A percentile compares a stretch with the other conserved stretches of the same genome.
Evolutionary conservation across 352 stramenopile species (phyloP).

Genomic region (Phytopythium mirpurense): DNA sequence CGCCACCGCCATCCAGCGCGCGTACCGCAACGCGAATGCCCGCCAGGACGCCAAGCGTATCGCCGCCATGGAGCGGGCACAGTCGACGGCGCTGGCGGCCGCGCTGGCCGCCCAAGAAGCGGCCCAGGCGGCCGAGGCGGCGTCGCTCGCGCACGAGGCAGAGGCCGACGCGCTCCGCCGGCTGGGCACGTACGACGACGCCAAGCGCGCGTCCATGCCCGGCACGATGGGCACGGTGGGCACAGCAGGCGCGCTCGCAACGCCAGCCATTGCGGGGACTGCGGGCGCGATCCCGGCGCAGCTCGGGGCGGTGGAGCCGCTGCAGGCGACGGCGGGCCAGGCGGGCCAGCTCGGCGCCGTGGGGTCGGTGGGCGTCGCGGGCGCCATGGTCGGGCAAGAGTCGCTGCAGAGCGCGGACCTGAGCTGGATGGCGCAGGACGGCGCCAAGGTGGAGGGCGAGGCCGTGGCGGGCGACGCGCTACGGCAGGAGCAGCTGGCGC

Average conservation of each 20-base stretch:
- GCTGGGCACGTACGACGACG: conserved; percentile 56
- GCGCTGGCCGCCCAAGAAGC: conserved; percentile 73
- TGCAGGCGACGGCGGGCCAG: conserved; percentile 58
- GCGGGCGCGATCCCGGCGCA: conserved; percentile 49
- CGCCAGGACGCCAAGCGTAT: conserved; percentile 73
- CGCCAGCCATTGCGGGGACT: conserved; percentile 40
- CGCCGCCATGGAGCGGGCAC: conserved; percentile 55
- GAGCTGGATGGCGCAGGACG: conserved; percentile 82
- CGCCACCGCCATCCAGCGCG: conserved; percentile 61
- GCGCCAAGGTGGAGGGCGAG: conserved; percentile 72
- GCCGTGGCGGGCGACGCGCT: conserved; percentile 66
- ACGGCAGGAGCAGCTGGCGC: conserved; percentile 75
- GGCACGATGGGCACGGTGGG: conserved; percentile 48
- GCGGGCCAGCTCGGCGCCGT: conserved; percentile 71
- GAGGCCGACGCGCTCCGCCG: conserved; percentile 77
- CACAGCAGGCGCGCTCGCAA: conserved; percentile 49
- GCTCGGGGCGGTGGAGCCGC: conserved; percentile 64
- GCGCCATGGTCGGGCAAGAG: conserved; percentile 71
- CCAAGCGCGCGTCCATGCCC: conserved; percentile 22
- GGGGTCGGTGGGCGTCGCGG: conserved; percentile 68
- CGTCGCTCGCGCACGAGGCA: conserved; percentile 60
- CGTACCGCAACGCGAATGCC: conserved; percentile 55
- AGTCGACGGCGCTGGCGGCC: conserved; percentile 67
- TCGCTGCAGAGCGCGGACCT: conserved; percentile 80
- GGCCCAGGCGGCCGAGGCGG: conserved; percentile 61